These are phyloP conservation scores for Neopestalotiopsis rosae DNA, from an alignment of 2,329 filamentous ascomycete species.

Conservation along the genomic window DNA sequence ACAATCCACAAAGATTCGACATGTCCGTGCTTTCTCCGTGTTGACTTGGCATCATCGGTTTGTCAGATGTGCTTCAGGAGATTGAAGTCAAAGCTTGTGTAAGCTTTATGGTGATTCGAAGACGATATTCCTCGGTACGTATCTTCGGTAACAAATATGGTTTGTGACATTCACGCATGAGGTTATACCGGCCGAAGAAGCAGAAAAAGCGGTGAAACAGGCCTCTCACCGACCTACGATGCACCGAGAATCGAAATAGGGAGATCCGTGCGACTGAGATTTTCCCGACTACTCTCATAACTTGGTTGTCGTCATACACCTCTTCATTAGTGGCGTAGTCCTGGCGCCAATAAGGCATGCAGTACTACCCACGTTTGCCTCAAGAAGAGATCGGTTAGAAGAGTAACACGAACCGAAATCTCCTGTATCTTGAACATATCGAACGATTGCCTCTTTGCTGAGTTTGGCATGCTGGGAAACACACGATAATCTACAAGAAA, in stretches of 20 bases:
- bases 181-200: background rate
- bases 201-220: background rate
- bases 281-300: background rate
- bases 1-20: background rate
- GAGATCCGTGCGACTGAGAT: background rate
- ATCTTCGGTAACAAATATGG: background rate
- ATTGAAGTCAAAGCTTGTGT: background rate
- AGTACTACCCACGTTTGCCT: background rate
- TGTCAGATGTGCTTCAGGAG: background rate
- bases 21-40: background rate
- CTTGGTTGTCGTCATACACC: background rate
- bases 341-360: background rate
- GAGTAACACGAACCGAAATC: background rate
- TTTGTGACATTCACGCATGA: background rate
- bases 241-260: background rate
- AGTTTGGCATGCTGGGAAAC: background rate
- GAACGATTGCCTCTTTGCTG: background rate
- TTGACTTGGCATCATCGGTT: background rate
- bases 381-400: background rate
- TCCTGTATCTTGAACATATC: background rate
- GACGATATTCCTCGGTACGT: background rate
- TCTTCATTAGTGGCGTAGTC: background rate
- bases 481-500: background rate
- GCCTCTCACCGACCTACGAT: background rate
- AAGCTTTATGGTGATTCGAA: background rate